These are phyloP conservation scores for Leptographium galeiforme DNA, from an alignment of 2,329 filamentous ascomycete genomes.

Conservation along the genomic window DNA sequence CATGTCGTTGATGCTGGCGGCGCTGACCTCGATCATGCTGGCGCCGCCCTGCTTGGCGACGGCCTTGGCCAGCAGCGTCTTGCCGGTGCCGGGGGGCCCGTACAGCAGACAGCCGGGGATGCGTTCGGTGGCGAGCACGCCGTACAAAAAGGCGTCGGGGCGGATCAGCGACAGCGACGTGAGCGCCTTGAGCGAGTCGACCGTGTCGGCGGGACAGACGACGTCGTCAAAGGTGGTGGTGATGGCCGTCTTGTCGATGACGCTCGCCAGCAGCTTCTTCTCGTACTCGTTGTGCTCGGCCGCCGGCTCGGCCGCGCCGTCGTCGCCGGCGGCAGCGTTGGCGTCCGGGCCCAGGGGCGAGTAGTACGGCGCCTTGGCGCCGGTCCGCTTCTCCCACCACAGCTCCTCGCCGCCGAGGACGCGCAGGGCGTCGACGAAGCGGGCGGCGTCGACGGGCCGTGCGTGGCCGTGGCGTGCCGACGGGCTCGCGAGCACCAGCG, in stretches of 20 bases:
- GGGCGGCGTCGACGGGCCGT: background rate
- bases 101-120: conserved; percentile 84
- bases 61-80: conserved; percentile 56
- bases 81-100: conserved; percentile 71
- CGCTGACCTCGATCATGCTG: conserved; percentile 74
- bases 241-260: conserved; percentile 71
- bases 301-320: background rate
- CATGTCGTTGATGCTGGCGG: conserved; percentile 88
- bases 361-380: conserved; percentile 15
- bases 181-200: conserved; percentile 75
- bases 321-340: background rate
- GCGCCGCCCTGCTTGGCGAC: conserved; percentile 56
- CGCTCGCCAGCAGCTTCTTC: conserved; percentile 65
- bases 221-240: conserved; percentile 80
- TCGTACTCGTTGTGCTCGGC: conserved; percentile 52
- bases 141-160: conserved; percentile 92
- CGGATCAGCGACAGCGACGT: conserved; percentile 77
- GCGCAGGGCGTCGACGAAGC: conserved; percentile 14
- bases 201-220: conserved; percentile 67
- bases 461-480: conserved; percentile 3
- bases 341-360: conserved; percentile 10
- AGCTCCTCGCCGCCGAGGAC: conserved; percentile 15
- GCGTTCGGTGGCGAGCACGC: conserved; percentile 78
- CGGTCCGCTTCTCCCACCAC: conserved; percentile 13
- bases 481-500: conserved; percentile 13